These are phyloP conservation scores for Botrytis aclada DNA, from an alignment of 2,329 filamentous ascomycete genomes.

Conservation along the genomic window DNA sequence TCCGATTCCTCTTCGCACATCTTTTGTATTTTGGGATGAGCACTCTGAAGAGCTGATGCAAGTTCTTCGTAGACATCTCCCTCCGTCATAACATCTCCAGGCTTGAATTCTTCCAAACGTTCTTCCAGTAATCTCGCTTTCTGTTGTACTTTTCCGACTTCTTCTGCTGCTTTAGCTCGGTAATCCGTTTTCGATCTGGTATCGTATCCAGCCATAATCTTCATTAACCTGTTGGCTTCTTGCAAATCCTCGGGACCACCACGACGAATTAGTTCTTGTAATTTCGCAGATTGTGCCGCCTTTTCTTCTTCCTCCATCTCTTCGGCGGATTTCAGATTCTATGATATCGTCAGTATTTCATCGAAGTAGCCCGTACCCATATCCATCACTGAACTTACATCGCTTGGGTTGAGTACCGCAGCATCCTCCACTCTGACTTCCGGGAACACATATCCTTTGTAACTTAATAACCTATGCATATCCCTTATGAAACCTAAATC, in stretches of 20 bases:
- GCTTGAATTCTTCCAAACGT: conserved; percentile 78
- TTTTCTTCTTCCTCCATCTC: conserved; percentile 98
- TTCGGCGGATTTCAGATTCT: conserved; percentile 94
- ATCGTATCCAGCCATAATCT: conserved; percentile 97
- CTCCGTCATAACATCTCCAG: conserved; percentile 72
- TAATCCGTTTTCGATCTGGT: conserved; percentile 96
- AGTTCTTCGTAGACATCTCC: conserved; percentile 77
- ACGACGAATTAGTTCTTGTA: conserved; percentile 91
- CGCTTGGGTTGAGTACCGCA: conserved; percentile 92
- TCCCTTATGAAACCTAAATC: conserved; percentile 94
- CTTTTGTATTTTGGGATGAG: conserved; percentile 97
- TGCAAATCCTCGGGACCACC: conserved; percentile 91
- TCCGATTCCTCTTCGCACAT: conserved; percentile 99
- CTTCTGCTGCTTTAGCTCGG: conserved; percentile 93
- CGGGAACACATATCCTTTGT: conserved; percentile 96
- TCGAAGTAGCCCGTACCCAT: not conserved
- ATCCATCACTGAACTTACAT: conserved; percentile 58
- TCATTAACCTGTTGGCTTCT: conserved; percentile 97
- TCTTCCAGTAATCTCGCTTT: conserved; percentile 92
- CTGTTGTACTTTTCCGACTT: conserved; percentile 91
- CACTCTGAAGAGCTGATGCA: conserved; percentile 81
- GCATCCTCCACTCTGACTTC: conserved; percentile 91
- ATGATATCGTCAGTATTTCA: conserved; percentile 34
- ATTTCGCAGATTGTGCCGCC: conserved; percentile 93
- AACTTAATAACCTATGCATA: conserved; percentile 93